Base-by-base conservation (phyloP, 2,329 filamentous ascomycete genomes). In the Fusarium praegraminearum region DNA sequence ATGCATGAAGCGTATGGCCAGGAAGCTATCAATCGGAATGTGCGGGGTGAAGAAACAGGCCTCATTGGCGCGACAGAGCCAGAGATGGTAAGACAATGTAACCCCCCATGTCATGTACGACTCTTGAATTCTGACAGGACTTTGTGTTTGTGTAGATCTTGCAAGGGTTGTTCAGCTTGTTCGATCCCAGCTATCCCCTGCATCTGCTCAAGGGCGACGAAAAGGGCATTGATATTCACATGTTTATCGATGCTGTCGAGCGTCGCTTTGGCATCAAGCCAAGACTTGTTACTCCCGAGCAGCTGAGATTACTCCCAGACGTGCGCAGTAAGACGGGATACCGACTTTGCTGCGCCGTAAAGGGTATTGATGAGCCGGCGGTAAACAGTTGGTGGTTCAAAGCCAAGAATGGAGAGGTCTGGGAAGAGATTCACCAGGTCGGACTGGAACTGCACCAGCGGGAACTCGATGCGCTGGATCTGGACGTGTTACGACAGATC, bases 181-280 rank as follows among this genome's bases (percentile, higher is more conserved):
- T 82, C 40, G 61, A 77, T 13, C 72, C 65, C 1, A 56, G 62
- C 1, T 44, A 70, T 16, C 78, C 77, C 0, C 45, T 83, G 4
- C 77, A 82, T 62, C 73, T 83, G 1, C 69, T 82, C 1, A 82
- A 81, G 47, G 80, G 77, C 6, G 67, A 72, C 20, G 81, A 82
- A 60, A 22, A 62, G 3, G 80, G 80, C 0, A 78, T 80, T 1
- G 80, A 82, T 40, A 80, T 82, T 26, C 73, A 79, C 64, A 80
- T 82, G 75, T 80, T 82, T 26, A 71, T 77, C 3, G 57, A 79
- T 11, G 74, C 70, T 2, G 73, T 76, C 9, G 46, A 65, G 58
- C 71, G 69, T 44, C 74, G 73, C 7, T 73, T 76, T 18, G 77
- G 78, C 18, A 61, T 75, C 28, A 74, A 54, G 15, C 76, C 80